Percentiles rank a stretch among this genome's conserved stretches.
Evolutionary conservation across 1,139 yeast genomes (phyloP).

Genomic region (Debaryomycetaceae sp.): DNA sequence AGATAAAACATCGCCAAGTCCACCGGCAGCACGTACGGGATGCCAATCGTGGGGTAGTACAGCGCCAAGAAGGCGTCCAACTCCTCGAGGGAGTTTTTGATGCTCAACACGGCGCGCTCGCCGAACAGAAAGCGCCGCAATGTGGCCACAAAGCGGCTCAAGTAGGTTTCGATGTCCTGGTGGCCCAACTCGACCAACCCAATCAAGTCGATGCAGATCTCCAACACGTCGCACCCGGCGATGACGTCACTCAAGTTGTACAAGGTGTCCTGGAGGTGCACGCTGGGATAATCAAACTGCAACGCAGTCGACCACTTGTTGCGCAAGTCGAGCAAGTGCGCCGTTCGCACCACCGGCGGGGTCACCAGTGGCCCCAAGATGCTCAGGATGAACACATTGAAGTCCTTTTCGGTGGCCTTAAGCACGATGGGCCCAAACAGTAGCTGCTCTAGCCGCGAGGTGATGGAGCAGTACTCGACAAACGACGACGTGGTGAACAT

Average conservation of each 20-base stretch:
- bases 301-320: constrained; percentile 8
- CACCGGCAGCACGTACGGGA: constrained; percentile 4
- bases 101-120: constrained; percentile 1
- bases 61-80: constrained; percentile 4
- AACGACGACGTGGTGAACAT: constrained; percentile 9
- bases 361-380: constrained; percentile 1
- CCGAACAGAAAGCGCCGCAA: constrained; percentile 9
- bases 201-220: constrained; percentile 11
- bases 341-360: background rate
- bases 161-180: constrained; percentile 5
- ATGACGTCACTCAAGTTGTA: constrained; percentile 6
- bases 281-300: constrained; percentile 10
- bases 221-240: constrained; percentile 13
- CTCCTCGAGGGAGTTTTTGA: constrained; percentile 3
- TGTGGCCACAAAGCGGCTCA: constrained; percentile 10
- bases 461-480: constrained; percentile 8
- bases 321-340: background rate
- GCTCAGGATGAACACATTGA: constrained; percentile 9
- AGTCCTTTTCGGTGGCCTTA: constrained; percentile 12
- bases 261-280: constrained; percentile 3
- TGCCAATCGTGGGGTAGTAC: constrained; percentile 1
- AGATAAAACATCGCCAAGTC: constrained; percentile 5
- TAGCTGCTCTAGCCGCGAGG: background rate
- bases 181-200: constrained; percentile 9
- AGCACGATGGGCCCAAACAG: constrained; percentile 5